phyloP scores from a whole-genome alignment of 306 rosid species.

The Begonia peltatifolia region DNA sequence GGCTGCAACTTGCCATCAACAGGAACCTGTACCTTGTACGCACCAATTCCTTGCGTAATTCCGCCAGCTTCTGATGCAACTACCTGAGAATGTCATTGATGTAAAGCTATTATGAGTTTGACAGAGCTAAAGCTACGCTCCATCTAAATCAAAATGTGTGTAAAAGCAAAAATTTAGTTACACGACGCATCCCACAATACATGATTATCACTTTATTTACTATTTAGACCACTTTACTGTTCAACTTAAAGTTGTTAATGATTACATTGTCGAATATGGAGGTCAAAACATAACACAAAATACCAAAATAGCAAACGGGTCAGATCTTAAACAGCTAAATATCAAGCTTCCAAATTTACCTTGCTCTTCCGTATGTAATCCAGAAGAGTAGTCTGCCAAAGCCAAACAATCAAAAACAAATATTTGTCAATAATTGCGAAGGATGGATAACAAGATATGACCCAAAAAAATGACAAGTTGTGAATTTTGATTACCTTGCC shows the following conservation, averaged over 20 bases:
- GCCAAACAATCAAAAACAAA: constrained; percentile 15
- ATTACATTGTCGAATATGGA: too few species aligned
- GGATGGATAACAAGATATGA: constrained; percentile 5
- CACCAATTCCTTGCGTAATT: constrained; percentile 98
- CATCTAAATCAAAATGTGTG: too few species aligned
- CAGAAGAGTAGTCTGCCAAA: constrained; percentile 87
- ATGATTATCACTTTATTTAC: too few species aligned
- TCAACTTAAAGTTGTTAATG: too few species aligned
- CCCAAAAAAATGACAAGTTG: constrained; percentile 8
- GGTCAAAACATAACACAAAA: too few species aligned
- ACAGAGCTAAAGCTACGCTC: too few species aligned
- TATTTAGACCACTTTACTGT: too few species aligned
- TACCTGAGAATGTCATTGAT: constrained; percentile 31
- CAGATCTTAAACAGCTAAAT: constrained; percentile 2
- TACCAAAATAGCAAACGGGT: too few species aligned
- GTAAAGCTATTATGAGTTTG: too few species aligned
- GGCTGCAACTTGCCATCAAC: constrained; percentile 68
- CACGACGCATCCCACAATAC: too few species aligned
- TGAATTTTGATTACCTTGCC: constrained; percentile 57
- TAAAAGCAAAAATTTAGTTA: too few species aligned
- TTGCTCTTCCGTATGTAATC: constrained; percentile 83
- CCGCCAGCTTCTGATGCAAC: constrained; percentile 99
- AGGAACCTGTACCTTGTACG: constrained; percentile 77
- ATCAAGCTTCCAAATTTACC: constrained; percentile 31
- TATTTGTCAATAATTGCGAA: not conserved